These are phyloP conservation scores for Trifolium repens DNA, from an alignment of 306 rosid species.

Conservation along the genomic window DNA sequence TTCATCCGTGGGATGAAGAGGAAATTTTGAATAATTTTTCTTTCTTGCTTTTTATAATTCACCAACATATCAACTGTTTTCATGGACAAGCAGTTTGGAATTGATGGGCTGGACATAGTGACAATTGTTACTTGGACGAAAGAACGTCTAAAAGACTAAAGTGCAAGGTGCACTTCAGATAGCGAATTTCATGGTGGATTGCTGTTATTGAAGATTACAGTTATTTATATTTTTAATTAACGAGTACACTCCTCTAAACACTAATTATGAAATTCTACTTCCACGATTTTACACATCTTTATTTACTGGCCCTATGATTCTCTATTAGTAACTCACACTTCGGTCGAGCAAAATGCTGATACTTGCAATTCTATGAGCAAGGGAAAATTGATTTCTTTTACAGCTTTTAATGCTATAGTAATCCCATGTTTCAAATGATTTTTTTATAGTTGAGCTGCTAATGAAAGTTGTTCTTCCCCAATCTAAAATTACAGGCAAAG, in stretches of 20 bases:
- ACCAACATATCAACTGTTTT: slow-evolving; percentile 18
- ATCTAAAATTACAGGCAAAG: not conserved
- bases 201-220: not conserved
- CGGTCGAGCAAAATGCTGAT: not conserved
- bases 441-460: not conserved
- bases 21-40: slow-evolving; percentile 22
- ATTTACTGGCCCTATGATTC: not conserved
- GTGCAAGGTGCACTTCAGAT: slow-evolving; percentile 6
- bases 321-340: not conserved
- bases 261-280: not conserved
- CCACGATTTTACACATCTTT: not conserved
- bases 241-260: not conserved
- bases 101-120: not conserved
- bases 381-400: not conserved
- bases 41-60: slow-evolving; percentile 11
- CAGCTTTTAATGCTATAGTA: not conserved
- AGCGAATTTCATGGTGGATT: not conserved
- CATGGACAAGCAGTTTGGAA: slow-evolving; percentile 8
- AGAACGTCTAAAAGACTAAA: not conserved
- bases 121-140: not conserved
- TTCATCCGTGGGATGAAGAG: slow-evolving; percentile 35
- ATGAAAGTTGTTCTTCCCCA: not conserved
- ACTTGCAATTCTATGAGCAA: not conserved
- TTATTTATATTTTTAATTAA: not conserved
- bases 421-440: not conserved